Evolutionary conservation across 192 early-diverging fungal species (phyloP).

Genomic region (Piromyces finnis): DNA sequence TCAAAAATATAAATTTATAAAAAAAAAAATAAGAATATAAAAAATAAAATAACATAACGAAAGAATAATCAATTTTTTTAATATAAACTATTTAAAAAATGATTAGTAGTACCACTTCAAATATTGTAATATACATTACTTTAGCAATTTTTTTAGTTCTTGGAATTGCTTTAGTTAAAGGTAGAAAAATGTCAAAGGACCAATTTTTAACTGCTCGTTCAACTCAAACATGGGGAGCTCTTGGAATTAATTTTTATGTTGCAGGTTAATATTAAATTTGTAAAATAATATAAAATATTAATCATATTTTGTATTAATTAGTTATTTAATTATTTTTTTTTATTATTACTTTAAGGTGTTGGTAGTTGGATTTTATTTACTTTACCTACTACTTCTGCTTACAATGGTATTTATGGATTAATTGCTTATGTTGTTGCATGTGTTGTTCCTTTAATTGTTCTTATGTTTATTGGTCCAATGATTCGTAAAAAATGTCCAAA

Average conservation of each 20-base stretch:
- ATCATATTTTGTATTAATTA: no score
- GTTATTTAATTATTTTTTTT: no score
- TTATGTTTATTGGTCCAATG: slow-evolving; percentile 35
- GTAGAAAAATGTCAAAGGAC: slow-evolving; percentile 17
- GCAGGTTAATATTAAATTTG: not conserved
- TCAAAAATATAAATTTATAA: no score
- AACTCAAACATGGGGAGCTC: slow-evolving; percentile 21
- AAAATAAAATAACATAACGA: no score
- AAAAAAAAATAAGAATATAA: no score
- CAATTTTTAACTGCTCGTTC: slow-evolving; percentile 30
- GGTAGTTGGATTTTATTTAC: slow-evolving; percentile 46
- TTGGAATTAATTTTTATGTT: slow-evolving; percentile 23
- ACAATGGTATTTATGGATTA: slow-evolving; percentile 43
- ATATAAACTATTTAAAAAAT: no score
- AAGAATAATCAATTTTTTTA: no score
- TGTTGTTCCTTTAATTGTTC: slow-evolving; percentile 33
- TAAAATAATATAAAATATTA: no score
- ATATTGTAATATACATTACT: slow-evolving; percentile 31
- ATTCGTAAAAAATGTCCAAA: slow-evolving; percentile 35
- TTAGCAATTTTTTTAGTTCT: slow-evolving; percentile 24
- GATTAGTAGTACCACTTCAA: slow-evolving; percentile 3
- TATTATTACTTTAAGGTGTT: slow-evolving; percentile 18
- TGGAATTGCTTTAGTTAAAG: slow-evolving; percentile 28
- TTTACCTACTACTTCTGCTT: slow-evolving; percentile 41
- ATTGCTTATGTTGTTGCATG: slow-evolving; percentile 45